Conservation (phyloP, 805 yeast species). For the Ogataea degrootiae region DNA sequence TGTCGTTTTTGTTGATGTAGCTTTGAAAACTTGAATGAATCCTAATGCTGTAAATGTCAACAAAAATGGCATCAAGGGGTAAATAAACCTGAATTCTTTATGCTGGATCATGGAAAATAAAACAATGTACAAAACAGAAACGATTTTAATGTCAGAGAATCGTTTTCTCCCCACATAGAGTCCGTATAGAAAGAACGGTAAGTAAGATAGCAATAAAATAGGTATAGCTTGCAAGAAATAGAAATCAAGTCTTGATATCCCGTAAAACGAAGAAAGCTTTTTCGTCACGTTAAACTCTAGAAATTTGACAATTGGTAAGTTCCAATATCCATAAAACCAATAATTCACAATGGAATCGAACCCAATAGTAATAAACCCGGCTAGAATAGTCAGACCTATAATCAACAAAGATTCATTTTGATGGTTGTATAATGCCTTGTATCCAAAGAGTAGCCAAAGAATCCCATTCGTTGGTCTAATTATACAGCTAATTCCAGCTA, state of each 20-base stretch:
- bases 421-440: slow-evolving; percentile 18
- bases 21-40: slow-evolving; percentile 9
- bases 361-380: slow-evolving; percentile 22
- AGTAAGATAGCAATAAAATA: slow-evolving; percentile 55
- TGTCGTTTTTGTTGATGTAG: slow-evolving; percentile 1
- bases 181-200: slow-evolving; percentile 59
- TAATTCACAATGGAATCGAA: slow-evolving; percentile 49
- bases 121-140: slow-evolving; percentile 37
- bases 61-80: slow-evolving; percentile 76
- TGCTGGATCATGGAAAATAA: slow-evolving; percentile 68
- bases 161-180: slow-evolving; percentile 8
- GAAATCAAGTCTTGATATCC: slow-evolving; percentile 79
- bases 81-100: slow-evolving; percentile 88
- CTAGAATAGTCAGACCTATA: slow-evolving; percentile 3
- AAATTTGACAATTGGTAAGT: slow-evolving; percentile 66
- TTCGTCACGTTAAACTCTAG: slow-evolving; percentile 72
- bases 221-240: slow-evolving; percentile 84
- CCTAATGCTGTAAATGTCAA: slow-evolving; percentile 47
- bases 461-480: slow-evolving; percentile 82
- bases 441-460: slow-evolving; percentile 68
- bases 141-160: slow-evolving; percentile 21
- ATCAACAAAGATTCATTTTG: slow-evolving; percentile 4
- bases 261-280: slow-evolving; percentile 77
- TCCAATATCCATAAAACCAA: slow-evolving; percentile 49
- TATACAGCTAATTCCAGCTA: slow-evolving; percentile 61